A percentile compares a stretch with the other conserved stretches of the same genome.
Evolutionary conservation across 108 stramenopile genomes (phyloP).

Genomic region (Skeletonema costatum): DNA sequence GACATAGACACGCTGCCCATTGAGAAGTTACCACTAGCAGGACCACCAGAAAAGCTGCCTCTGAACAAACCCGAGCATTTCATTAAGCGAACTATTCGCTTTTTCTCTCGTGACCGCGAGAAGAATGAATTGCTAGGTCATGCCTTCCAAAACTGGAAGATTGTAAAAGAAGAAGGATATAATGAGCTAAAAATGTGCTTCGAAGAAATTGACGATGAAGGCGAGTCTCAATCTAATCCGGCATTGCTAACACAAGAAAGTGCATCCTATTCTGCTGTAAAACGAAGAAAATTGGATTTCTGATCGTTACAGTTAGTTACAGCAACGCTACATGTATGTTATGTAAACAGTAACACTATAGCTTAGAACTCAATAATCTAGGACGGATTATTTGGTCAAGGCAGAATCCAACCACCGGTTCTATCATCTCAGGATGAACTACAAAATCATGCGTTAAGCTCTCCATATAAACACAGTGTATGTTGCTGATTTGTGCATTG

Average conservation of each 20-base stretch:
- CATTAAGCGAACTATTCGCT: constrained; percentile 18
- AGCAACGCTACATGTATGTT: neutral
- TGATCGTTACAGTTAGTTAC: neutral
- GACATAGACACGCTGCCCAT: constrained; percentile 15
- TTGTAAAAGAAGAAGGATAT: constrained; percentile 7
- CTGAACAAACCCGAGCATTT: constrained; percentile 21
- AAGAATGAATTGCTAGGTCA: constrained; percentile 25
- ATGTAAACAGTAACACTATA: neutral
- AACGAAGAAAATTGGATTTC: neutral
- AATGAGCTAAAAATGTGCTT: constrained; percentile 6
- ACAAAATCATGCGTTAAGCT: constrained; percentile 54
- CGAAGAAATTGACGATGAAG: constrained; percentile 7
- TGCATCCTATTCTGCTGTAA: neutral
- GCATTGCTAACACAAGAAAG: constrained; percentile 4
- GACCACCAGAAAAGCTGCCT: constrained; percentile 23
- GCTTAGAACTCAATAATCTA: neutral
- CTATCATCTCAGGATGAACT: constrained; percentile 48
- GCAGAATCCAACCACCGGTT: constrained; percentile 52
- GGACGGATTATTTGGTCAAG: constrained; percentile 17
- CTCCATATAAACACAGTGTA: constrained; percentile 33
- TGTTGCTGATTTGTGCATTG: constrained; percentile 27
- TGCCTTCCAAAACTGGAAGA: constrained; percentile 23
- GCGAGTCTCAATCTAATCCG: constrained; percentile 3
- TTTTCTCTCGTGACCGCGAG: constrained; percentile 24
- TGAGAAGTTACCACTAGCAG: constrained; percentile 58